Base-by-base conservation (phyloP, 768 basidiomycete species). In the Kwoniella newhampshirensis region DNA sequence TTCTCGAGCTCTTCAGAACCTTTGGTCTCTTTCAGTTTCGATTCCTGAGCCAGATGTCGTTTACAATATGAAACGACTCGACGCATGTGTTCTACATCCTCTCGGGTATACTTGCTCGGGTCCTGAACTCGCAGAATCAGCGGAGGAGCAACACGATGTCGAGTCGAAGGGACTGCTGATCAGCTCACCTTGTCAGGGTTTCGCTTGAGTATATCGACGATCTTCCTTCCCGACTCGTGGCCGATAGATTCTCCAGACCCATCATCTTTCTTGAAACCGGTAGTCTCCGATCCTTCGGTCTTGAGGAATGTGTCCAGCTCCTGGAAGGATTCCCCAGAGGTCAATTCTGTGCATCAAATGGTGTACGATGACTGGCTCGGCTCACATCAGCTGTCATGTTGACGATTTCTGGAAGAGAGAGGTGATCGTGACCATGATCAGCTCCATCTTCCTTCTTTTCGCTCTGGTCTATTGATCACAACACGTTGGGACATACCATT, bases 21-120 rank as follows among this genome's bases (percentile, higher is more conserved):
- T 78, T 96, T 67, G 82, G 87, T 50, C 78, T 93, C 32, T 81
- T 86, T 70, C 80, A 85, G 63, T 62, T 84, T 21, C 64, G 81
- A 41, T 71, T 81, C 49, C 58, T 77, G 76, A 4, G 76, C 75
- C 4, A 75, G 47, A 54, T 77, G 75, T 26, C 76, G 60, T 49
- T 76, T 75, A 54, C 75, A 77, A 51, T 79, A 79, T 6, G 73
- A 56, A 2, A 76, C 73, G 32, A 78, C 77, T 42, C 59, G 63
- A 25, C 75, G 65, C 74, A 78, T 77, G 54, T 78, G 78, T n/a
- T 67, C 68, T 27, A 76, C 63, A 46, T 78, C 77, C 42, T 79
- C 77, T 11, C 77, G 75, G 8, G 75, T 76, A 57, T 78, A 79
- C 59, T 75, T 70, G 30, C 45, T 53, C 20, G 58, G 51, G 40